Evolutionary conservation across 768 basidiomycete species (phyloP).

Genomic region (Pisolithus orientalis): DNA sequence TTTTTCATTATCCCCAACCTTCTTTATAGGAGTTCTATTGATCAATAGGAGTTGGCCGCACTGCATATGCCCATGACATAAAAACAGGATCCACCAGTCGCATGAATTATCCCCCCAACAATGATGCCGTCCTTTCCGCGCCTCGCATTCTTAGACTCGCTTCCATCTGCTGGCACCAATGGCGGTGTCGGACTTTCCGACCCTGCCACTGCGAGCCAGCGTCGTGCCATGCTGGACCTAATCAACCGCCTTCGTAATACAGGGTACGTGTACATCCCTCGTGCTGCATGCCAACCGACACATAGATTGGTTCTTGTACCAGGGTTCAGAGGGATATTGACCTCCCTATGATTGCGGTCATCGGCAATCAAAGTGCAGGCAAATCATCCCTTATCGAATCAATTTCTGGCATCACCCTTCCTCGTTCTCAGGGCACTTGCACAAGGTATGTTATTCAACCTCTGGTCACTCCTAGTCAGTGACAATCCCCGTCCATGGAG

Average conservation of each 20-base stretch:
- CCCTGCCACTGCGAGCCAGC: conserved; percentile 32
- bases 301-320: background rate
- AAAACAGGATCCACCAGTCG: no score
- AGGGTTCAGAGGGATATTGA: conserved; percentile 69
- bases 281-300: background rate
- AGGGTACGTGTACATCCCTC: conserved; percentile 37
- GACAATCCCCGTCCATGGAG: conserved; percentile 19
- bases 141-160: background rate
- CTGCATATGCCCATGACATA: no score
- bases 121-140: background rate
- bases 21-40: no score
- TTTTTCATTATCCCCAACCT: no score
- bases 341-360: conserved; percentile 66
- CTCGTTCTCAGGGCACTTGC: conserved; percentile 66
- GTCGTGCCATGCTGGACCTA: conserved; percentile 51
- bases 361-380: conserved; percentile 70
- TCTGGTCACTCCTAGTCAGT: conserved; percentile 4
- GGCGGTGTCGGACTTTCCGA: conserved; percentile 49
- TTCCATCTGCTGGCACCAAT: background rate
- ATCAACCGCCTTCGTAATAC: conserved; percentile 56
- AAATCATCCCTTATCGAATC: conserved; percentile 76
- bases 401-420: conserved; percentile 66
- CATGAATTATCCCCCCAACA: no score
- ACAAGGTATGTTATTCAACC: conserved; percentile 46
- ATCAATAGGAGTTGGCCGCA: no score